phyloP scores from a whole-genome alignment of 2,329 filamentous ascomycete species.

The Alternaria consortialis region DNA sequence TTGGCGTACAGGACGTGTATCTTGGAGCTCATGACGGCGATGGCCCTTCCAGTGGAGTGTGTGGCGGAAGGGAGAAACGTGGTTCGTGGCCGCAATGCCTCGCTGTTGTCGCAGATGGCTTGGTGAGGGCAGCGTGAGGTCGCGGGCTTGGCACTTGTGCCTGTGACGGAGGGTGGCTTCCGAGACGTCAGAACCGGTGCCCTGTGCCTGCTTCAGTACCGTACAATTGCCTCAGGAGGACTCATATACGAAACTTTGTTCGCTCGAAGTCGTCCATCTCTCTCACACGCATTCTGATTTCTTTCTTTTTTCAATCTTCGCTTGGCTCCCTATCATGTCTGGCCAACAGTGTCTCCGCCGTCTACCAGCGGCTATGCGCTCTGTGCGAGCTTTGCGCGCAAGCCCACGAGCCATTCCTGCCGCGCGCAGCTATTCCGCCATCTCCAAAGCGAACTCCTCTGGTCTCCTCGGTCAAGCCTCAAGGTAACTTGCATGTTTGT shows the following conservation, averaged over 20 bases:
- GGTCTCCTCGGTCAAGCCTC: conserved; percentile 44
- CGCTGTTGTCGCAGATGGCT: conserved; percentile 25
- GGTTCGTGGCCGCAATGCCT: conserved; percentile 43
- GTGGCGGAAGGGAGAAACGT: conserved; percentile 20
- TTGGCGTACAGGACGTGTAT: conserved; percentile 48
- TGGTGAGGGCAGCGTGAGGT: conserved; percentile 36
- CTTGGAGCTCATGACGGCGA: conserved; percentile 53
- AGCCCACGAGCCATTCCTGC: conserved; percentile 38
- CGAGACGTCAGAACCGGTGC: conserved; percentile 40
- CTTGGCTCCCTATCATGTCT: conserved; percentile 40
- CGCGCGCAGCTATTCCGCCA: conserved; percentile 47
- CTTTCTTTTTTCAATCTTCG: conserved; percentile 23
- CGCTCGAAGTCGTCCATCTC: conserved; percentile 20
- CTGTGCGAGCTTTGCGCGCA: conserved; percentile 42
- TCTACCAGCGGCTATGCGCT: conserved; percentile 41
- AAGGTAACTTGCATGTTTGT: conserved; percentile 24
- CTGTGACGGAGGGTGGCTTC: conserved; percentile 35
- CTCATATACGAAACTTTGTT: background rate
- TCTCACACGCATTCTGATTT: conserved; percentile 12
- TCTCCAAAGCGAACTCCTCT: conserved; percentile 45
- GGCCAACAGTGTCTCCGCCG: conserved; percentile 52
- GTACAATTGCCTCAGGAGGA: conserved; percentile 41
- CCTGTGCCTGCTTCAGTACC: conserved; percentile 25
- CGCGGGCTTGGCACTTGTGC: conserved; percentile 35
- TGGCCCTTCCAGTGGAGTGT: conserved; percentile 22